Base-by-base conservation (phyloP, 2,329 filamentous ascomycete species). In the Teratosphaeria gauchensis region DNA sequence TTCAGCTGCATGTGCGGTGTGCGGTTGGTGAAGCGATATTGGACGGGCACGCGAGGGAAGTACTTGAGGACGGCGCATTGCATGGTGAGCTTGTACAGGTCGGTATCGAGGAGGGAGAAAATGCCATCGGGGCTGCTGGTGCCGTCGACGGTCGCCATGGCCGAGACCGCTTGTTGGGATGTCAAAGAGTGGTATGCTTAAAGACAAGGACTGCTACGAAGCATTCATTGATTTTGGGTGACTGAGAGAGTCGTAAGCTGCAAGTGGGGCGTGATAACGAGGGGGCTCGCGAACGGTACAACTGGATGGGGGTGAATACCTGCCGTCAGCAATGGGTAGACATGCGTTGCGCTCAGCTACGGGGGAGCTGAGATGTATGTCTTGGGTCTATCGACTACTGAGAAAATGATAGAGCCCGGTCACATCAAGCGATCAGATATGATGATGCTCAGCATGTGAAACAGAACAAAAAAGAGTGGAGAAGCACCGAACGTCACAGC, bases 1-100 rank as follows among this genome's bases (percentile, higher is more conserved):
- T 85, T 95, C 60, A 99, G 80, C 72, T 92, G 91, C 84, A 96
- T 95, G 62, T 96, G 85, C 7, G 90, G 90, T 1, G 94, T 99
- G 55, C 94, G 88, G 73, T 99, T 99, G 56, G 91, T 97, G 76
- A 95, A 96, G 60, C 88, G 85, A 71, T 97, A 99, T 2, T 89
- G 91, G 59, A 97, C 94, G 52, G 86, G 83, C 59, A 79, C 77
- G 59, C 92, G 81, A 35, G 87, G 87, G 74, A 95, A 97, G 78
- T 92, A 95, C 75, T 95, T 95, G 66, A 95, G 82, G 64, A 97
- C 87, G 62, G 91, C 91, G 72, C 89, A 96, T 86, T 99, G 94
- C 94, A 99, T 99, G 21, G 94, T 99, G 75, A 99, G 77, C 76
- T 99, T 99, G 83, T 96, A 99, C 61, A 99, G 75, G 72, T 88